Base-by-base conservation (phyloP, 306 rosid genomes). In the Prunus armeniaca region DNA sequence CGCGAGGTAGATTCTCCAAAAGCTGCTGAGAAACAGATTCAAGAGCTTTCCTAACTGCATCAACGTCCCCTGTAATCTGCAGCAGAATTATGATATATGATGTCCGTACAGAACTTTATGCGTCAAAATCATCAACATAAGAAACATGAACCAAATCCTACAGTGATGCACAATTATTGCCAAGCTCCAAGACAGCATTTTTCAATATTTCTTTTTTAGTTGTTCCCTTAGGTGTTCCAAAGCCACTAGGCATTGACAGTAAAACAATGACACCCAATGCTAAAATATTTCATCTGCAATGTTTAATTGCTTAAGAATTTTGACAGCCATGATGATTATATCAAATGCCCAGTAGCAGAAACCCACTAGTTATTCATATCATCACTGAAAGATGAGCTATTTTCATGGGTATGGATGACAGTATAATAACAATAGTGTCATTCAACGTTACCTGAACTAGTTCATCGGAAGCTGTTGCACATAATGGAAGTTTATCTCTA, bases 21-120 rank as follows among this genome's bases (percentile, higher is more conserved):
- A 96, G 93, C 85, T 88, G 97, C 68, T 76, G 86, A 67, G 86
- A 80, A 82, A 96, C 87, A 72, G 85, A 85, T 73, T 77, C 90
- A 84, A 96, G 86, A 74, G 99, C 99, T 83, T 86, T 96, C 82
- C 89, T 87, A 72, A 89, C 96, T 49, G 87, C 96, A 58, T 83
- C 96, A 70, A 84, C 87, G 61, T 79, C 92, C 68, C 97, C 99
- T 0, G 90, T 80, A 68, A 92, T 87, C 99, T 95, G 88, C 88
- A 89, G 64, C 57, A 80, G 7, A 57, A 27, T 72, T 28, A 64
- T 17, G 27, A 52, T 69, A 83, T 74, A 41, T 15, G 67, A 64
- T 38, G 68, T 58, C 52, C 27, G 65, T 70, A 70, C n/a, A 79
- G 19, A 78, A 34, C 18, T 24, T 13, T 10, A 10, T 92, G 87